A percentile compares a stretch with the other conserved stretches of the same genome.
Conservation (phyloP, 306 rosid species). For the Neltuma alba region DNA sequence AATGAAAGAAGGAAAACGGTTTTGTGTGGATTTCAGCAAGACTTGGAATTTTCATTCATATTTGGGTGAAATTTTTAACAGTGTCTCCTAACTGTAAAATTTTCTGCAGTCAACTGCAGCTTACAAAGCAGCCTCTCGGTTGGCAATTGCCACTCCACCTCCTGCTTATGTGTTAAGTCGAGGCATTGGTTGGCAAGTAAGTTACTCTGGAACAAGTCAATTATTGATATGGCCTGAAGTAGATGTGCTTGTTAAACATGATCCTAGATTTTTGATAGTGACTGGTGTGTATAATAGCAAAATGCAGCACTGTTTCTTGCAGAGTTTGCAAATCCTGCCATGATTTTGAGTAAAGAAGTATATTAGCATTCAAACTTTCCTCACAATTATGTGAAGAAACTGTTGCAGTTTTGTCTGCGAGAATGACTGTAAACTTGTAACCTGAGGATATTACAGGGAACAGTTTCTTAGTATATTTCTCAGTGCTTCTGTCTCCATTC, state of each 20-base stretch:
- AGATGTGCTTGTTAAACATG: background rate
- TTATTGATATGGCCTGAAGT: background rate
- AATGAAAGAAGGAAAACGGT: background rate
- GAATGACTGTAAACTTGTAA: background rate
- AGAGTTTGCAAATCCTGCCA: background rate
- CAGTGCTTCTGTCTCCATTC: background rate
- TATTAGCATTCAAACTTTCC: background rate
- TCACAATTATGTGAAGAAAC: background rate
- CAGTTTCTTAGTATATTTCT: background rate
- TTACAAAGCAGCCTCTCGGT: conserved; percentile 87
- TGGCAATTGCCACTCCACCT: conserved; percentile 98
- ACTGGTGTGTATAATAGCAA: background rate
- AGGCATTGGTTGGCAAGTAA: conserved; percentile 99
- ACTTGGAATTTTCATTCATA: background rate
- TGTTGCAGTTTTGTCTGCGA: background rate
- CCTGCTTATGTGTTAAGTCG: conserved; percentile 97
- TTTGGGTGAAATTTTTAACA: conserved; percentile 18
- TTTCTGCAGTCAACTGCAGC: conserved; percentile 87
- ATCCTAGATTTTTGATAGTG: background rate
- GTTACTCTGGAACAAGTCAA: conserved; percentile 14
- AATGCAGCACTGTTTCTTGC: background rate
- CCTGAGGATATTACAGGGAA: background rate
- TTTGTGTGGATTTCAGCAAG: background rate
- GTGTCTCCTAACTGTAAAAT: conserved; percentile 21
- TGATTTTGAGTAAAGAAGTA: background rate